Percentiles rank a stretch among this genome's conserved stretches.
These are phyloP conservation scores for Chenopodium album DNA, from an alignment of 148 eudicot genomes.

Conservation along the genomic window DNA sequence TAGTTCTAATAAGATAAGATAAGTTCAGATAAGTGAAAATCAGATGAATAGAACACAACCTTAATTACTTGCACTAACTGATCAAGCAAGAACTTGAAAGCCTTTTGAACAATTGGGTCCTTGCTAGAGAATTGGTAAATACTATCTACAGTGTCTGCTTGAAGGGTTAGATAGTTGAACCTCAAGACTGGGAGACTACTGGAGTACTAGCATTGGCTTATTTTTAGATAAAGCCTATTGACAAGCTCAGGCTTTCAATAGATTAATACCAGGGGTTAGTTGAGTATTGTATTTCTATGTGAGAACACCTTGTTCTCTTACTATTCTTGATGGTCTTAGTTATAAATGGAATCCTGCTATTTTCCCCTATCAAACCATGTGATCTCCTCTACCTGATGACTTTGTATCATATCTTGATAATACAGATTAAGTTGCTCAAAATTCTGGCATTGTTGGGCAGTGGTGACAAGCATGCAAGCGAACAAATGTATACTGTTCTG, in stretches of 20 bases:
- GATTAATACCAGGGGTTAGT: too few species aligned
- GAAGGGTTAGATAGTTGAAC: too few species aligned
- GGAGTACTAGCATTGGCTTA: too few species aligned
- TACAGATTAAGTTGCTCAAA: constrained; percentile 94
- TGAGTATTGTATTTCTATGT: too few species aligned
- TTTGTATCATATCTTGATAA: constrained; percentile 7
- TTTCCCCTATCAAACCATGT: background rate
- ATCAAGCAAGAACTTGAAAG: background rate
- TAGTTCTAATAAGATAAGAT: too few species aligned
- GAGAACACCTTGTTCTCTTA: too few species aligned
- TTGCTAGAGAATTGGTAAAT: background rate
- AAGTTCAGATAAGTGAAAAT: too few species aligned
- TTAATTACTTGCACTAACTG: background rate
- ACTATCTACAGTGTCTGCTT: background rate
- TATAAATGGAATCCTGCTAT: background rate
- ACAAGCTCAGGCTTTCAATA: too few species aligned
- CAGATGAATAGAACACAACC: too few species aligned
- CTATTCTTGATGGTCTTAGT: background rate
- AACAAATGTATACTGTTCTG: constrained; percentile 87
- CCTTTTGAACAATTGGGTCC: background rate
- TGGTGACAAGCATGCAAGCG: constrained; percentile 97
- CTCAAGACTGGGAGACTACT: too few species aligned
- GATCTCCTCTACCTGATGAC: background rate
- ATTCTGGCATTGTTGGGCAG: constrained; percentile 77
- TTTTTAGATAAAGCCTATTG: too few species aligned